phyloP scores from a whole-genome alignment of 108 stramenopile genomes.

The Asterionellopsis glacialis region DNA sequence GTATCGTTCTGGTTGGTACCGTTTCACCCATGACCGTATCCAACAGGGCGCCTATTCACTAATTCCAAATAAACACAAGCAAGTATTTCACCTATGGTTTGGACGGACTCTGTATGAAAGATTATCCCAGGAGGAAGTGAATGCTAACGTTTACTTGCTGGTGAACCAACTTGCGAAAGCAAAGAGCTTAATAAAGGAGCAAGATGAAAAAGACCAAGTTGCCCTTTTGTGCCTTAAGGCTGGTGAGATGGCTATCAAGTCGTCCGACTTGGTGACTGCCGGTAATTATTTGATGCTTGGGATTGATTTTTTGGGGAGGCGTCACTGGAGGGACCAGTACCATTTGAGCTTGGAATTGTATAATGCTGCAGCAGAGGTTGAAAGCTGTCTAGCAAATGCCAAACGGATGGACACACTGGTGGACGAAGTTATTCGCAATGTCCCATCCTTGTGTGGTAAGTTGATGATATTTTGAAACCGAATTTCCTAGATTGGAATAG shows the following conservation, averaged over 20 bases:
- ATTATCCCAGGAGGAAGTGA: conserved; percentile 16
- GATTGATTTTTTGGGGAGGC: conserved; percentile 33
- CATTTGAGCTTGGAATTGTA: conserved; percentile 46
- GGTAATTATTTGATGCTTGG: conserved; percentile 38
- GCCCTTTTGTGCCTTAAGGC: conserved; percentile 41
- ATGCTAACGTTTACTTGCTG: conserved; percentile 11
- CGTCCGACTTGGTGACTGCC: conserved; percentile 42
- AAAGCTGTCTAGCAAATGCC: conserved; percentile 21
- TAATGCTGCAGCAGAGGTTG: conserved; percentile 44
- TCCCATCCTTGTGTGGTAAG: too few relatives aligned
- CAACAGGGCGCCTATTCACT: conserved; percentile 31
- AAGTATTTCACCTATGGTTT: conserved; percentile 35
- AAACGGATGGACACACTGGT: conserved; percentile 20
- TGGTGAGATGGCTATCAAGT: conserved; percentile 32
- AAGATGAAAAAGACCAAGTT: conserved; percentile 22
- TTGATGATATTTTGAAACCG: too few relatives aligned
- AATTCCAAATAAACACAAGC: conserved; percentile 26
- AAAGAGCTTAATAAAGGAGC: not conserved
- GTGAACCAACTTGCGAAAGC: not conserved
- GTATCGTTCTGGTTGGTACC: not conserved
- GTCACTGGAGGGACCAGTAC: conserved; percentile 50
- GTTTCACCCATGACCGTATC: conserved; percentile 31
- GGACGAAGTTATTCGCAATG: conserved; percentile 16
- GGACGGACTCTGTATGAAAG: conserved; percentile 26
- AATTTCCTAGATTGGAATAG: too few relatives aligned